Base-by-base conservation (phyloP, 495 filamentous ascomycete genomes). In the Penicillium riverlandense region DNA sequence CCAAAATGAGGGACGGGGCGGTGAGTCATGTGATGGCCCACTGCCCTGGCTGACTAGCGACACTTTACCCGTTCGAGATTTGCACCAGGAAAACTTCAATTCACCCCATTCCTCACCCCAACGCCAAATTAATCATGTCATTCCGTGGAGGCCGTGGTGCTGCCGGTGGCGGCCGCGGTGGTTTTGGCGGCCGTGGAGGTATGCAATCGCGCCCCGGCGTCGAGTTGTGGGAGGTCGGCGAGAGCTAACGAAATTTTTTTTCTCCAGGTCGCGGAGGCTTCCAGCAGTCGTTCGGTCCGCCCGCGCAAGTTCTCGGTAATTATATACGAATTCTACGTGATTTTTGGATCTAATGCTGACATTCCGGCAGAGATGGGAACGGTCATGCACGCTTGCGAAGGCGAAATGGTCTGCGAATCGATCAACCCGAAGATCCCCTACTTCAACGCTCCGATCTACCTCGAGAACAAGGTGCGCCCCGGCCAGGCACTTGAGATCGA, bases 391-490 rank as follows among this genome's bases (percentile, higher is more conserved):
- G 80, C 87, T 32, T 90, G 85, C 67, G 92, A 98, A 67, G 91
- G 92, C 58, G 92, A 98, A 67, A 88, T 98, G 71, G 82, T 98
- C 48, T 95, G 90, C 83, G 79, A 86, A 69, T 90, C 85, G 42
- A 80, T 84, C 64, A 97, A 96, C 73, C 75, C 86, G 44, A 97
- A 96, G 72, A 85, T 98, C 41, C 92, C 92, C 37, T 95, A 96
- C 69, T 98, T 98, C 83, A 97, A 97, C 72, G 92, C 94, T 33
- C 89, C 88, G 40, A 95, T 97, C 58, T 98, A 90, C 74, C 83
- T 97, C 40, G 90, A 98, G 77, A 97, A 97, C 75, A 97, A 96
- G 79, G 86, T 86, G 58, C 43, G 61, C 53, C 14, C 12, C 30
- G 11, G 37, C 11, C 29, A 29, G 6, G n/a, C 5, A 11, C 43